phyloP scores from a whole-genome alignment of 2,329 filamentous ascomycete species.

The Thelonectria discophora region DNA sequence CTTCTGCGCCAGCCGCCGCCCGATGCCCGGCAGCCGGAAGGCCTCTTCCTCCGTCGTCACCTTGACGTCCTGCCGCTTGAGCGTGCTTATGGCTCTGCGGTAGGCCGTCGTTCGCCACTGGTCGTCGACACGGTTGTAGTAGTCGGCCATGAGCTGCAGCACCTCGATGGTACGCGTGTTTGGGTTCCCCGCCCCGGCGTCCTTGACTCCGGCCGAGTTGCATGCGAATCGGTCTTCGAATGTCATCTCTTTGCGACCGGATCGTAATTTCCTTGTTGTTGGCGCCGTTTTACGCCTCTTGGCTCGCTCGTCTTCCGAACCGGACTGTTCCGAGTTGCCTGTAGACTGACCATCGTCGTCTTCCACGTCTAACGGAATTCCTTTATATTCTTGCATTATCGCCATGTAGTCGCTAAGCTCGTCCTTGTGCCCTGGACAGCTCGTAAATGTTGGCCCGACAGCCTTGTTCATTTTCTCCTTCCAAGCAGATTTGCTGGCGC shows the following conservation, averaged over 20 bases:
- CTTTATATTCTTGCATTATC: slow-evolving; percentile 66
- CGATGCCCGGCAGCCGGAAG: slow-evolving; percentile 71
- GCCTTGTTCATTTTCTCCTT: background rate
- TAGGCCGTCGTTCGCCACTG: slow-evolving; percentile 81
- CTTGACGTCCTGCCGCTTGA: slow-evolving; percentile 71
- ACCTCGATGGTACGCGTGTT: slow-evolving; percentile 81
- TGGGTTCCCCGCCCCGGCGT: slow-evolving; percentile 63
- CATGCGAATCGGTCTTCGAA: slow-evolving; percentile 64
- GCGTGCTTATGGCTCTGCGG: slow-evolving; percentile 76
- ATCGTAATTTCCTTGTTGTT: slow-evolving; percentile 33
- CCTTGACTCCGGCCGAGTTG: slow-evolving; percentile 60
- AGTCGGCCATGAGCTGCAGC: slow-evolving; percentile 79
- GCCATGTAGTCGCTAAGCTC: slow-evolving; percentile 72
- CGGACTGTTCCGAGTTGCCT: slow-evolving; percentile 21
- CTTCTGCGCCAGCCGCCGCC: slow-evolving; percentile 77
- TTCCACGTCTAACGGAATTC: slow-evolving; percentile 64
- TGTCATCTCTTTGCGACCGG: slow-evolving; percentile 41
- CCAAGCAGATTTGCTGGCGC: background rate
- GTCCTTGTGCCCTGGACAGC: slow-evolving; percentile 49
- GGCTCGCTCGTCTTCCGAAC: slow-evolving; percentile 38
- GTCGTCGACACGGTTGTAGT: slow-evolving; percentile 80
- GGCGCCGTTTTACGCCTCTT: slow-evolving; percentile 30
- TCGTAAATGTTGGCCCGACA: background rate
- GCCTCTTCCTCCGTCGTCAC: slow-evolving; percentile 78
- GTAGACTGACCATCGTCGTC: slow-evolving; percentile 55